Evolutionary conservation across 192 early-diverging fungal genomes (phyloP).

Genomic region (Coemansia sp.): DNA sequence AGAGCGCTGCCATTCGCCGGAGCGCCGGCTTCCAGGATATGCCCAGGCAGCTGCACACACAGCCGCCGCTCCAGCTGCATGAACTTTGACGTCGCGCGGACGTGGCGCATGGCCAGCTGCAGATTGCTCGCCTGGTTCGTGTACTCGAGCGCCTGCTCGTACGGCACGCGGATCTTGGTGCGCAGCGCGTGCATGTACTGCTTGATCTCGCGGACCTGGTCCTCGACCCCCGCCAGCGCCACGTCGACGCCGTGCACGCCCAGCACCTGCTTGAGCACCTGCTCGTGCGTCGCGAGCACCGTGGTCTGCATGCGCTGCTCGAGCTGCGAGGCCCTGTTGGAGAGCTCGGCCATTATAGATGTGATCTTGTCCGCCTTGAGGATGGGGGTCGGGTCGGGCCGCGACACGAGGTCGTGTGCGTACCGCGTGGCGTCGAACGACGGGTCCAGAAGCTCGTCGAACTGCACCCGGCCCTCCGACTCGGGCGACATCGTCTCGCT

Average conservation of each 20-base stretch:
- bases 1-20: neutral
- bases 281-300: neutral
- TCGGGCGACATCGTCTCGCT: neutral
- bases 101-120: constrained; percentile 20
- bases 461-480: neutral
- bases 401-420: neutral
- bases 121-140: constrained; percentile 21
- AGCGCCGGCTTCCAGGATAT: no score
- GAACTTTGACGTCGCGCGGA: constrained; percentile 18
- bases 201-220: constrained; percentile 40
- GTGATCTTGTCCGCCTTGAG: neutral
- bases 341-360: neutral
- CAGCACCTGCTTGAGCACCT: constrained; percentile 26
- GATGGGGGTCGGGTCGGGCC: neutral
- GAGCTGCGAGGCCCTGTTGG: neutral
- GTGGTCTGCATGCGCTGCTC: neutral
- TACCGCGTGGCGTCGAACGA: neutral
- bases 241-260: constrained; percentile 27
- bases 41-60: constrained; percentile 17
- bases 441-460: neutral
- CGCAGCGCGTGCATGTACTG: constrained; percentile 36
- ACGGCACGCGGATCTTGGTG: constrained; percentile 33
- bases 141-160: constrained; percentile 28
- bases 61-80: constrained; percentile 37
- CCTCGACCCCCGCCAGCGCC: constrained; percentile 26